Evolutionary conservation across 2,329 filamentous ascomycete species (phyloP).

Genomic region (Aureobasidium sp.): DNA sequence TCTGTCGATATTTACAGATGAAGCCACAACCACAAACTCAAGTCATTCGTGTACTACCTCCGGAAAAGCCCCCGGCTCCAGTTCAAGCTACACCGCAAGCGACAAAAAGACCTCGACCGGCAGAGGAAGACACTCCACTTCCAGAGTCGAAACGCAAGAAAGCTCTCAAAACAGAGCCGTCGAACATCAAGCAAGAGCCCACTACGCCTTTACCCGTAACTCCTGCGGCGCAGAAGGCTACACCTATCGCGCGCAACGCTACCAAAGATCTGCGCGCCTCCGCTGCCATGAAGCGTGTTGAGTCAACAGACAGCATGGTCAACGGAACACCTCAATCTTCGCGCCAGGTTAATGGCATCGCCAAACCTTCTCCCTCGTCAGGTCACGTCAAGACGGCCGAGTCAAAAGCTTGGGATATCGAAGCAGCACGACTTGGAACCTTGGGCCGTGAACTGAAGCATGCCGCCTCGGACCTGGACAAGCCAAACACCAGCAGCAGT

Average conservation of each 20-base stretch:
- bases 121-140: slow-evolving; percentile 15
- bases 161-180: neutral
- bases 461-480: slow-evolving; percentile 25
- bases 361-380: slow-evolving; percentile 19
- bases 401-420: slow-evolving; percentile 30
- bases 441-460: slow-evolving; percentile 41
- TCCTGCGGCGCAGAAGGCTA: slow-evolving; percentile 17
- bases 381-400: slow-evolving; percentile 23
- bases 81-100: neutral
- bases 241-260: slow-evolving; percentile 17
- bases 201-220: neutral
- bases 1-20: slow-evolving; percentile 8
- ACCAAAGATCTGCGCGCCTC: slow-evolving; percentile 23
- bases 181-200: neutral
- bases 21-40: slow-evolving; percentile 5
- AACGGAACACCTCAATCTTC: slow-evolving; percentile 11
- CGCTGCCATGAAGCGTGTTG: slow-evolving; percentile 17
- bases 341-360: slow-evolving; percentile 12
- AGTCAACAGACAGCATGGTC: slow-evolving; percentile 13
- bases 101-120: slow-evolving; percentile 9
- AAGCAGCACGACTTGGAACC: slow-evolving; percentile 33
- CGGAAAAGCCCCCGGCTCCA: slow-evolving; percentile 3
- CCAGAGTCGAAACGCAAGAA: slow-evolving; percentile 23
- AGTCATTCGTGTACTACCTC: slow-evolving; percentile 9
- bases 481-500: neutral